Conservation (phyloP, 768 basidiomycete genomes). For the Saitozyma sp. region DNA sequence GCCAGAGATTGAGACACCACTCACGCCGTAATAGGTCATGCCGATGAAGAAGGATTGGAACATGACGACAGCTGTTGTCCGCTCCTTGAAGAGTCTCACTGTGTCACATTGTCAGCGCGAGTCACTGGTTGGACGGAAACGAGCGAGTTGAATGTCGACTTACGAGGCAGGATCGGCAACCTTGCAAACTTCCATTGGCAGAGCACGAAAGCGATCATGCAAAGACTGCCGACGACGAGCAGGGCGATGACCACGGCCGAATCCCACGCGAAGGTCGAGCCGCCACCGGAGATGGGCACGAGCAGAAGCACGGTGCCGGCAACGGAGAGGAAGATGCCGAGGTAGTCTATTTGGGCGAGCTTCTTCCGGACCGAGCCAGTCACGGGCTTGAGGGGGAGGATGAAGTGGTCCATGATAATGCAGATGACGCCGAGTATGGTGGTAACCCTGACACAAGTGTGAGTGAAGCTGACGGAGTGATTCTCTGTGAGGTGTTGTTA, state of each 20-base stretch:
- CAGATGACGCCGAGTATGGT: conserved; percentile 23
- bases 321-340: conserved; percentile 37
- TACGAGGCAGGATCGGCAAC: conserved; percentile 39
- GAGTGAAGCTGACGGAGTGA: background rate
- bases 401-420: conserved; percentile 33
- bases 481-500: background rate
- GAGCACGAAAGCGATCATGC: conserved; percentile 21
- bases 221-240: conserved; percentile 21
- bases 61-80: conserved; percentile 30
- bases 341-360: conserved; percentile 40
- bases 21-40: conserved; percentile 42
- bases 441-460: conserved; percentile 23
- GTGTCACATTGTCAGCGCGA: background rate
- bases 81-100: conserved; percentile 30
- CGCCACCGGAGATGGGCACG: conserved; percentile 44
- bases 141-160: conserved; percentile 3
- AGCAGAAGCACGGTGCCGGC: conserved; percentile 36
- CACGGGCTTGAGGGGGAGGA: conserved; percentile 40
- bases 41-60: conserved; percentile 45
- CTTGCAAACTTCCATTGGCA: conserved; percentile 22
- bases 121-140: too few relatives aligned
- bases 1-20: background rate
- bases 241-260: conserved; percentile 32
- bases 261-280: conserved; percentile 33
- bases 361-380: conserved; percentile 30